phyloP scores from a whole-genome alignment of 1,284 basidiomycete species.

The Quambalaria eucalypti region DNA sequence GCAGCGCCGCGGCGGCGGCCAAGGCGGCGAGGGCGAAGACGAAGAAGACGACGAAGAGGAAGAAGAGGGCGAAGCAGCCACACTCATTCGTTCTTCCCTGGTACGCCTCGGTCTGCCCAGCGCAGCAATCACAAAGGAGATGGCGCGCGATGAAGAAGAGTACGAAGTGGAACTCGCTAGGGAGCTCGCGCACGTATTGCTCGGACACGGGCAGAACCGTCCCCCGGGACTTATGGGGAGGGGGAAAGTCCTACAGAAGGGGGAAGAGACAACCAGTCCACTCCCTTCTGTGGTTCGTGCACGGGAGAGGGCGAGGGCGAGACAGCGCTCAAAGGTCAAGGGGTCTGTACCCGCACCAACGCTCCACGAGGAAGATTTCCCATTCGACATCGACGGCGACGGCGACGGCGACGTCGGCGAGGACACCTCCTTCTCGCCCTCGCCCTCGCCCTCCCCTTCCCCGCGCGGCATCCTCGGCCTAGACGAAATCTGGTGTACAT shows the following conservation, averaged over 20 bases:
- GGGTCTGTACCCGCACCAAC: no score
- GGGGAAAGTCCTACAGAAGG: constrained; percentile 44
- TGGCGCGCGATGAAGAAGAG: constrained; percentile 70
- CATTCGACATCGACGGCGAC: constrained; percentile 1
- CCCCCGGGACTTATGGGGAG: constrained; percentile 45
- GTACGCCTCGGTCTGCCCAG: constrained; percentile 76
- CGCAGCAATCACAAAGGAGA: constrained; percentile 75
- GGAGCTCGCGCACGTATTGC: constrained; percentile 69
- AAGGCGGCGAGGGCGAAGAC: not conserved
- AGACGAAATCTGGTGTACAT: constrained; percentile 92
- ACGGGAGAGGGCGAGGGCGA: no score
- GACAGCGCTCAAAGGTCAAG: no score
- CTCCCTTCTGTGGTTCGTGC: no score
- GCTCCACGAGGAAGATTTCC: no score
- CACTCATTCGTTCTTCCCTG: constrained; percentile 67
- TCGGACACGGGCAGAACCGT: constrained; percentile 50
- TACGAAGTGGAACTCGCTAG: constrained; percentile 75
- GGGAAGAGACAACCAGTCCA: no score
- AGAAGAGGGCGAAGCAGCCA: constrained; percentile 59
- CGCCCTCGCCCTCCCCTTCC: not conserved
- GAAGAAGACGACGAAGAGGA: constrained; percentile 46
- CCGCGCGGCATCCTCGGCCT: constrained; percentile 63
- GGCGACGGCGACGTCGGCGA: constrained; percentile 1
- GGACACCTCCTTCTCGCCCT: not conserved
- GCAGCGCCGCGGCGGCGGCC: constrained; percentile 21